Base-by-base conservation (phyloP, 2,329 filamentous ascomycete genomes). In the Fusarium pseudonygamai region DNA sequence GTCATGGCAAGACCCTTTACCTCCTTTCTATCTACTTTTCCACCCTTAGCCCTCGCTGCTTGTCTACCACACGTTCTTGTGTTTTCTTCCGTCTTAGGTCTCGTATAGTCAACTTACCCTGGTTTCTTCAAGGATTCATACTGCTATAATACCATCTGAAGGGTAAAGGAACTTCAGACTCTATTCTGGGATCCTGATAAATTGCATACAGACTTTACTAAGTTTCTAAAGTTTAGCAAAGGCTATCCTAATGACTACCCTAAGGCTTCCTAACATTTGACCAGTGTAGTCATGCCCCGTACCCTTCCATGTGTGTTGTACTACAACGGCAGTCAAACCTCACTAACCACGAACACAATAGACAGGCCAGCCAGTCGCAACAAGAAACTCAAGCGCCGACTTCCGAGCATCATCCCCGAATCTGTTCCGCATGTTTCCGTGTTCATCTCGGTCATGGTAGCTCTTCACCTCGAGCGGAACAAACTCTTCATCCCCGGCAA, bases 131-230 rank as follows among this genome's bases (percentile, higher is more conserved):
- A 32, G 30, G 13, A 32, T 32, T 14, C 13, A 32, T 32, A 32
- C 13, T 32, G 14, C 30, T 32, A 32, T 6, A 32, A 32, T 32
- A 6, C 30, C 30, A 32, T 14, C 30, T 34, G 3, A 20, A 20
- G 16, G 16, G 18, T 5, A 26, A 13, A 13, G 0, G 16, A 26
- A 30, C 14, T 22, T 30, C 9, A 8, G 6, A 30, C 20, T 47
- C 10, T 47, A 47, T n/a, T 30, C 20, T 47, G 10, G 0, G 14
- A 5, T 47, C 14, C 12, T 16, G 1, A 16, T 30, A 30, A 4
- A n/a, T 2, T 30, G 0, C 5, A n/a, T 3, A 30, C 5, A 47
- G 8, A 16, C 45, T 22, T 1, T 16, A 12, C 7, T 6, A 6
- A 30, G 4, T 16, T 18, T 16, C 7, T 32, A 4, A n/a, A 32